Percentiles rank a stretch among this genome's conserved stretches.
Conservation (phyloP, 768 basidiomycete species). For the Hericium alpestre region DNA sequence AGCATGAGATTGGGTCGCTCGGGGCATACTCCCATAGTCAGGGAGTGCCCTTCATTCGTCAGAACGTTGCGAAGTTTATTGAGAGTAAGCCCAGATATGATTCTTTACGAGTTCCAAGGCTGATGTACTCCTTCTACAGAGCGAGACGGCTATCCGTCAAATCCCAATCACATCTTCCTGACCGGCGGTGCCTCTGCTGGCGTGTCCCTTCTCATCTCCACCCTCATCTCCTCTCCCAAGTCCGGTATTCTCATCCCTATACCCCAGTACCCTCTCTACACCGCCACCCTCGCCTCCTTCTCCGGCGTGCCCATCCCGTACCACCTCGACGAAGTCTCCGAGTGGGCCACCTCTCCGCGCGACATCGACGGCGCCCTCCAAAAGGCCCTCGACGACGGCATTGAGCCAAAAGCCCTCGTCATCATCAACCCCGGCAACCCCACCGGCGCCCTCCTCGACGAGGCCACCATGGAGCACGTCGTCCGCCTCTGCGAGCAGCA, state of each 20-base stretch:
- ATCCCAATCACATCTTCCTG: slow-evolving; percentile 83
- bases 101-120: slow-evolving; percentile 1
- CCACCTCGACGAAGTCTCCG: slow-evolving; percentile 71
- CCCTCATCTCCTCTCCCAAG: slow-evolving; percentile 58
- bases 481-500: slow-evolving; percentile 81
- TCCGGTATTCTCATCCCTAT: slow-evolving; percentile 90
- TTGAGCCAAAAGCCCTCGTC: slow-evolving; percentile 73
- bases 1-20: slow-evolving; percentile 77
- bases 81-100: slow-evolving; percentile 38
- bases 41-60: slow-evolving; percentile 80
- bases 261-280: slow-evolving; percentile 97
- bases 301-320: slow-evolving; percentile 79
- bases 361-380: slow-evolving; percentile 60
- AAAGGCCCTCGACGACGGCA: slow-evolving; percentile 51
- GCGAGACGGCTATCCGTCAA: slow-evolving; percentile 79
- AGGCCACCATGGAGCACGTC: slow-evolving; percentile 59
- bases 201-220: slow-evolving; percentile 76
- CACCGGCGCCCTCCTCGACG: slow-evolving; percentile 76
- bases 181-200: slow-evolving; percentile 92
- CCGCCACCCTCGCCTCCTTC: slow-evolving; percentile 83
- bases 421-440: slow-evolving; percentile 99
- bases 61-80: slow-evolving; percentile 85
- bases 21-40: slow-evolving; percentile 96
- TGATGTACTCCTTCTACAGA: slow-evolving; percentile 30
- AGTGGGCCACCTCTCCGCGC: slow-evolving; percentile 70